Base-by-base conservation (phyloP, 768 basidiomycete genomes). In the Boletus rubescentipes region DNA sequence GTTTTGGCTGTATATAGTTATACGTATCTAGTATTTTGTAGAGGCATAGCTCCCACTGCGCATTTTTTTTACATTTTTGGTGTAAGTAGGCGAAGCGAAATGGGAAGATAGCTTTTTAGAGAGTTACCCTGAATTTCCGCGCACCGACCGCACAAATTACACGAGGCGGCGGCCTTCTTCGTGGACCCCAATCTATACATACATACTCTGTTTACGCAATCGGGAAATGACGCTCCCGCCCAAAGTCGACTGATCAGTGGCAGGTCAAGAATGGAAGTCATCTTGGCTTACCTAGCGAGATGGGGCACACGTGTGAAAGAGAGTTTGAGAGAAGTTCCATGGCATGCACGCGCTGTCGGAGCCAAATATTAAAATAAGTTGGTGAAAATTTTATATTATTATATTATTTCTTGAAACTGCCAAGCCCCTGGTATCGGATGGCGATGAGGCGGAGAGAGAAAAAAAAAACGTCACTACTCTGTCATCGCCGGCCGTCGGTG, bases 1-100 rank as follows among this genome's bases (percentile, higher is more conserved):
- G n/a, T n/a, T n/a, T 57, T 57, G 51, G 40, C 30, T 65, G 64
- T 68, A 65, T 63, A 67, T 70, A 67, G 68, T 67, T 67, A 67
- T 67, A 58, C 46, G 20, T 67, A 69, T 67, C 55, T 66, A 65
- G 60, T 43, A 46, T 31, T 39, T 43, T 32, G 45, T 58, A 67
- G 65, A 64, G 26, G 32, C 36, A 9, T 47, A 30, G 39, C 45
- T 30, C 35, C 20, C 30, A n/a, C n/a, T n/a, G n/a, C n/a, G n/a
- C n/a, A n/a, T n/a, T n/a, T n/a, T n/a, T n/a, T n/a, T n/a, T n/a
- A 36, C 20, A 36, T 11, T 31, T 23, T 18, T 39, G 14, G 26
- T 34, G 40, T 41, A 43, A 36, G 36, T 46, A 42, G 48, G 64
- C 38, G 55, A 58, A 54, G 43, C 61, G 49, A 63, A 57, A 50